Evolutionary conservation across 768 basidiomycete species (phyloP).

Genomic region (Phlebiopsis flavidoalba): DNA sequence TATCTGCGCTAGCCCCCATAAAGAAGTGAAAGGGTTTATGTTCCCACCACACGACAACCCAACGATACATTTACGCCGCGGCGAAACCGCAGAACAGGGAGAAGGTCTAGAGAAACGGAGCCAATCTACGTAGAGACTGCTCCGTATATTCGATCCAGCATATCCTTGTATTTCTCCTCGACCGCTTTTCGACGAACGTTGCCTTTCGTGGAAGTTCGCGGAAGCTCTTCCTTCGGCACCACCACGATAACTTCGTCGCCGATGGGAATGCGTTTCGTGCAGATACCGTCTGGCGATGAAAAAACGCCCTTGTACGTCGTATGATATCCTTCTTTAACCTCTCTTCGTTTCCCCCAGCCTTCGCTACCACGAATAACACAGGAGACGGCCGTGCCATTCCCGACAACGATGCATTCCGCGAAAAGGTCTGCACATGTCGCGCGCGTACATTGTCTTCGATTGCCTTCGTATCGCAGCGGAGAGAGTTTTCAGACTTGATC

Average conservation of each 20-base stretch:
- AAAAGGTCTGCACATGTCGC: conserved; percentile 55
- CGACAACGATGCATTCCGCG: conserved; percentile 66
- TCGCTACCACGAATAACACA: conserved; percentile 60
- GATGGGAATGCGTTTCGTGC: conserved; percentile 73
- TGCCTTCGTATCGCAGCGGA: conserved; percentile 67
- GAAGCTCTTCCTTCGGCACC: conserved; percentile 57
- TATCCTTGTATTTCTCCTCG: conserved; percentile 52
- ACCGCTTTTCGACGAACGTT: conserved; percentile 71
- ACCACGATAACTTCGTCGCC: conserved; percentile 56
- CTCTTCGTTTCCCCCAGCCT: conserved; percentile 36
- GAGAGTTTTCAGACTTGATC: conserved; percentile 71
- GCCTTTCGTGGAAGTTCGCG: conserved; percentile 71
- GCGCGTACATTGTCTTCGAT: conserved; percentile 59
- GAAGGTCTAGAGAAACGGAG: not conserved
- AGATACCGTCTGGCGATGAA: conserved; percentile 64
- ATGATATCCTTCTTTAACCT: conserved; percentile 60
- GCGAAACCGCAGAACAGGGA: too few relatives aligned
- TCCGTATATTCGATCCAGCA: conserved; percentile 49
- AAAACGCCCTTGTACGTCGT: conserved; percentile 61
- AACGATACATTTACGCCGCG: too few relatives aligned
- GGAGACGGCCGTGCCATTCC: conserved; percentile 67
- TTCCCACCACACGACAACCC: too few relatives aligned
- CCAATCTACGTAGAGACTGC: not conserved
- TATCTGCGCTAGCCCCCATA: too few relatives aligned
- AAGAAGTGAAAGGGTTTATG: too few relatives aligned